Percentiles rank a stretch among this genome's conserved stretches.
These are phyloP conservation scores for Aspergillus texensis DNA, from an alignment of 2,329 filamentous ascomycete species.

Conservation along the genomic window DNA sequence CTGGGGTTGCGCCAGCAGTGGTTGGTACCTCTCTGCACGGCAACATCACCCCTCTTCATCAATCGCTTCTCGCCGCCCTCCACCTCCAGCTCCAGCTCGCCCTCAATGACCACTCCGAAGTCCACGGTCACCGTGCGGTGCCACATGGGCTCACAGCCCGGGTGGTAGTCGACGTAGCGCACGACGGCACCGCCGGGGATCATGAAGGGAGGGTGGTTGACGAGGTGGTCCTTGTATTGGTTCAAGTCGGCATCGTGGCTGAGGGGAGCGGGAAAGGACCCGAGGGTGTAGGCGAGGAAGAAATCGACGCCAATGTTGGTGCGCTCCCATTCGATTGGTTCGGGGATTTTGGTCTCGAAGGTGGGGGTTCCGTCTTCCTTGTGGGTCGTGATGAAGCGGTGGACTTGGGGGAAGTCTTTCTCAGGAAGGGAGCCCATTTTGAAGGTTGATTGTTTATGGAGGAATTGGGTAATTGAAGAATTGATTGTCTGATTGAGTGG, in stretches of 20 bases:
- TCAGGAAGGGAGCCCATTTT: not conserved
- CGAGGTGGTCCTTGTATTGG: not conserved
- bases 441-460: not conserved
- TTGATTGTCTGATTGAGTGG: not conserved
- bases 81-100: slow-evolving; percentile 51
- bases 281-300: not conserved
- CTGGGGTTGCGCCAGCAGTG: slow-evolving; percentile 15
- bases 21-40: slow-evolving; percentile 52
- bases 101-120: slow-evolving; percentile 56
- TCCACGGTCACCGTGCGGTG: slow-evolving; percentile 29
- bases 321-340: not conserved
- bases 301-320: not conserved
- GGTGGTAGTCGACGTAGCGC: not conserved
- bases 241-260: not conserved
- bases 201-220: not conserved
- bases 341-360: not conserved
- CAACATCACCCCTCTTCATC: slow-evolving; percentile 54
- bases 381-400: not conserved
- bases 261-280: not conserved
- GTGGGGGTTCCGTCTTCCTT: not conserved
- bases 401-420: not conserved
- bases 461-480: not conserved
- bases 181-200: not conserved
- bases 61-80: slow-evolving; percentile 50
- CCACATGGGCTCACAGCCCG: not conserved